Evolutionary conservation across 768 basidiomycete species (phyloP).

Genomic region (Holtermannia corniformis): DNA sequence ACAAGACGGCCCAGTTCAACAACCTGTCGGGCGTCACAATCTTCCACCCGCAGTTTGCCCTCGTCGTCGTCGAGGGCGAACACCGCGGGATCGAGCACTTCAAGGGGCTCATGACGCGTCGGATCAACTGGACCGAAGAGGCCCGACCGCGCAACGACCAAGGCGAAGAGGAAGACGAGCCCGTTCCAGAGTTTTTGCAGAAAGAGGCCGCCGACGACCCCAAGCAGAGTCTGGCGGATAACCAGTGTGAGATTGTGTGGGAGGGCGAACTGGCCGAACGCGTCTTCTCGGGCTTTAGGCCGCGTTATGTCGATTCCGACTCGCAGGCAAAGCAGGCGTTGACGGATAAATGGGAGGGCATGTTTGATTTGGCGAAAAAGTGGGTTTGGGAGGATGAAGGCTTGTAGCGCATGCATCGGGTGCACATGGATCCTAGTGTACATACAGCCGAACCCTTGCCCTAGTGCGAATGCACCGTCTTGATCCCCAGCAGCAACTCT

Average conservation of each 20-base stretch:
- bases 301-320: slow-evolving; percentile 52
- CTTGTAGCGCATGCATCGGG: slow-evolving; percentile 2
- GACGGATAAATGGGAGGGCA: slow-evolving; percentile 72
- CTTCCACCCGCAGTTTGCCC: slow-evolving; percentile 76
- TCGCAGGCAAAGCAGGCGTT: slow-evolving; percentile 72
- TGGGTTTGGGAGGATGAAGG: slow-evolving; percentile 38
- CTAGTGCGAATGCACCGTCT: too few species aligned
- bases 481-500: slow-evolving; percentile 26
- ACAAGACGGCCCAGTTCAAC: slow-evolving; percentile 89
- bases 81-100: slow-evolving; percentile 76
- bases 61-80: slow-evolving; percentile 91
- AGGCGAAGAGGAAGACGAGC: slow-evolving; percentile 47
- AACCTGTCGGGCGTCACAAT: slow-evolving; percentile 80
- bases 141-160: slow-evolving; percentile 67
- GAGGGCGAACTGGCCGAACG: slow-evolving; percentile 79
- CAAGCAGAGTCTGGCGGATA: slow-evolving; percentile 61
- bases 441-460: neutral
- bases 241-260: slow-evolving; percentile 86
- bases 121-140: slow-evolving; percentile 89
- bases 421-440: neutral
- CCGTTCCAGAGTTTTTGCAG: slow-evolving; percentile 10
- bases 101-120: slow-evolving; percentile 71
- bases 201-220: slow-evolving; percentile 30
- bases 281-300: slow-evolving; percentile 67
- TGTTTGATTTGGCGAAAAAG: slow-evolving; percentile 93